Base-by-base conservation (phyloP, 139 green algal genomes). In the Mesotaenium endlicherianum region DNA sequence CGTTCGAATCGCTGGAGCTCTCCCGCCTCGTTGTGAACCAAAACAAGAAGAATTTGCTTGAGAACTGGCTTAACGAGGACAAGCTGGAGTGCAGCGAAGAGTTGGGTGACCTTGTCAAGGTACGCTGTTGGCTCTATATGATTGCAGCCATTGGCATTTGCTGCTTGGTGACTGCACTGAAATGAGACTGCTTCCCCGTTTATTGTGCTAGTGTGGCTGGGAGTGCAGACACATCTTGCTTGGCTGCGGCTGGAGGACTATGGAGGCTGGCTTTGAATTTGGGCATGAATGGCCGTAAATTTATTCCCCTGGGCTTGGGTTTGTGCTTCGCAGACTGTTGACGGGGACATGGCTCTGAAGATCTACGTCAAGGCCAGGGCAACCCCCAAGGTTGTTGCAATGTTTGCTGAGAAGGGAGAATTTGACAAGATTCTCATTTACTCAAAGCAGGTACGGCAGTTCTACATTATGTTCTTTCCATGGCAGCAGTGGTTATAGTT, bases 1-100 rank as follows among this genome's bases (percentile, higher is more conserved):
- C 83, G 0, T 90, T 93, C 50, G 97, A 99, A 92, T 94, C 88
- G 40, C 90, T 95, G 30, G 97, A 99, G 92, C 93, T 99, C 55
- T 93, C 93, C 30, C 89, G 92, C 82, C 92, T 99, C 69, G 96
- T 98, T 58, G 89, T 99, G 77, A 85, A 78, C 64, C 97, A 99
- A 88, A 97, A 97, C 92, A 98, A 98, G 93, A 98, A 98, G 91
- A 94, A 97, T 42, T 92, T 99, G 82, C 90, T 99, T 42, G 93
- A 95, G 84, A 97, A 96, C 90, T 99, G 97, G 97, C 94, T 95
- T 88, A 68, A 68, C 39, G 90, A 93, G 82, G 92, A 94, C 89
- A 99, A 99, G 93, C 92, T 99, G 72, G 90, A 95, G 84, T 92
- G 93, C 41, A 94, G 90, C 77, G 97, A 99, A 90, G 93, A 97